These are phyloP conservation scores for Amphirosellinia nigrospora DNA, from an alignment of 495 filamentous ascomycete genomes.

Conservation along the genomic window DNA sequence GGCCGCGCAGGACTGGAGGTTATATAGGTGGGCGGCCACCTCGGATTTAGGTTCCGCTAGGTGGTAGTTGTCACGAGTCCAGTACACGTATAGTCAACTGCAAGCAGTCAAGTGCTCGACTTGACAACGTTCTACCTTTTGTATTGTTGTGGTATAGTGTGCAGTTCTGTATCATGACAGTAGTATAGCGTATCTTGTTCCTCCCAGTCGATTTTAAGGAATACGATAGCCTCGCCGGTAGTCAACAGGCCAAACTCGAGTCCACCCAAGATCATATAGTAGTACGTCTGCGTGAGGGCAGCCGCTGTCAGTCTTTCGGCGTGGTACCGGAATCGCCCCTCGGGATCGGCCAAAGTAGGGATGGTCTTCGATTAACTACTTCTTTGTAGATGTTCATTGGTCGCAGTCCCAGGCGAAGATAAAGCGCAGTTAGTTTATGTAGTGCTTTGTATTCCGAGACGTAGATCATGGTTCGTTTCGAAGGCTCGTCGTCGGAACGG, in stretches of 20 bases:
- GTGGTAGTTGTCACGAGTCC: too few species aligned
- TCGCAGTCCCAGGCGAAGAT: conserved; percentile 35
- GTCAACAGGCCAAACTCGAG: conserved; percentile 48
- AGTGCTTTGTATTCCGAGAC: conserved; percentile 44
- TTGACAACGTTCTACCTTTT: too few species aligned
- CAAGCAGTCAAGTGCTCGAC: too few species aligned
- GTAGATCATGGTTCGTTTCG: conserved; percentile 32
- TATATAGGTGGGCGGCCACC: conserved; percentile 12
- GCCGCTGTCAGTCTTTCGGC: conserved; percentile 43
- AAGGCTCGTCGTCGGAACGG: conserved; percentile 16
- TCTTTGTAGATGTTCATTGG: conserved; percentile 34
- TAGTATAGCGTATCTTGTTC: conserved; percentile 31
- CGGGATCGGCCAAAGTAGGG: conserved; percentile 21
- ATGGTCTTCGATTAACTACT: conserved; percentile 32
- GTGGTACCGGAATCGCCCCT: conserved; percentile 37
- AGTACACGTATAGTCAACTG: too few species aligned
- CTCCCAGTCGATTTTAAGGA: conserved; percentile 49
- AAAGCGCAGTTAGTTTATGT: conserved; percentile 39
- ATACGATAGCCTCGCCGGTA: conserved; percentile 53
- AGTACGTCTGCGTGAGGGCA: conserved; percentile 50
- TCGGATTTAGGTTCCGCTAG: conserved; percentile 30
- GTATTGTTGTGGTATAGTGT: too few species aligned
- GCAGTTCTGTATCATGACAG: too few species aligned
- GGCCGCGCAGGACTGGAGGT: conserved; percentile 42
- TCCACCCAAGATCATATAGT: conserved; percentile 51